These are phyloP conservation scores for Eucalyptus curtisii DNA, from an alignment of 345 rosid species.

Conservation along the genomic window DNA sequence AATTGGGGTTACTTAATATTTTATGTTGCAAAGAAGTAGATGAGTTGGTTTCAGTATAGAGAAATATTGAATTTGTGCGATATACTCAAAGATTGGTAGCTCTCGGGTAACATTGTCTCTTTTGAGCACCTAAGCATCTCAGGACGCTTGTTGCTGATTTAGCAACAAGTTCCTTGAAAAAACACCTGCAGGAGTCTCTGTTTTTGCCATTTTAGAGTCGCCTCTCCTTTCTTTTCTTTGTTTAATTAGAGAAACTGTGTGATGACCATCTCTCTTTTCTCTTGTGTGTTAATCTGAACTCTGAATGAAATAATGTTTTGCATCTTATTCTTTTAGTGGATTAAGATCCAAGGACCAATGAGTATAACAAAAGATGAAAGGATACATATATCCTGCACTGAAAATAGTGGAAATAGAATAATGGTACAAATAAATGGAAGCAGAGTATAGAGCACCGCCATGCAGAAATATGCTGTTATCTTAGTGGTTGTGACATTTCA, in stretches of 20 bases:
- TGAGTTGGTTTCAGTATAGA: background rate
- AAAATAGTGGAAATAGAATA: background rate
- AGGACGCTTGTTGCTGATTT: background rate
- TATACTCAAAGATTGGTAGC: background rate
- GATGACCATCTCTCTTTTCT: background rate
- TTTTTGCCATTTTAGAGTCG: background rate
- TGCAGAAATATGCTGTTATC: background rate
- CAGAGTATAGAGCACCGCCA: background rate
- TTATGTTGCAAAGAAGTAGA: background rate
- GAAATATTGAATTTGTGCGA: background rate
- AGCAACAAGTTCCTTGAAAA: background rate
- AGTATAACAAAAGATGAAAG: background rate
- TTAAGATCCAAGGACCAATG: background rate
- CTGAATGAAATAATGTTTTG: background rate
- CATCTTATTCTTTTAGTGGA: background rate
- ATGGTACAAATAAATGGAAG: background rate
- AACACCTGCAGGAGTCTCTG: background rate
- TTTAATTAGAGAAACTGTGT: background rate
- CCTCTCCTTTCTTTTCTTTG: background rate
- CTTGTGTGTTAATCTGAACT: background rate
- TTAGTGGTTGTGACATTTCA: background rate
- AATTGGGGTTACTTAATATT: background rate
- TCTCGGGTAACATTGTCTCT: background rate
- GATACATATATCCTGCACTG: background rate
- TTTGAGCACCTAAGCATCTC: background rate